Evolutionary conservation across 495 filamentous ascomycete genomes (phyloP).

Genomic region (Cetradonia linearis): DNA sequence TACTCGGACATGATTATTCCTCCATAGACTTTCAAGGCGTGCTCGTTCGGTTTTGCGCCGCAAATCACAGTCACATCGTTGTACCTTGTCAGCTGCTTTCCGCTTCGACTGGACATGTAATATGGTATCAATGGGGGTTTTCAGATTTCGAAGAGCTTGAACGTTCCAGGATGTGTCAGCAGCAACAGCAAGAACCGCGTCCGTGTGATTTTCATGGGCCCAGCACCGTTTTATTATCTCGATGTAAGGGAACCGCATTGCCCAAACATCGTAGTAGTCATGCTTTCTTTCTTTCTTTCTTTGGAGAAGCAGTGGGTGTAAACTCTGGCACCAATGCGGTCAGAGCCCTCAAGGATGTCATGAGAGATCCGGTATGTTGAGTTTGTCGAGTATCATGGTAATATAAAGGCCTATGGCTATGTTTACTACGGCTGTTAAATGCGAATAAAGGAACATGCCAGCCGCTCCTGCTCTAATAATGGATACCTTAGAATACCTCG

Average conservation of each 20-base stretch:
- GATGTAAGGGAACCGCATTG: constrained; percentile 29
- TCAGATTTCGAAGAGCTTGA: not conserved
- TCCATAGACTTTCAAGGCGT: constrained; percentile 6
- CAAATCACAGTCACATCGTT: constrained; percentile 10
- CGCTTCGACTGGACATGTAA: not conserved
- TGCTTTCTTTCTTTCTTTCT: constrained; percentile 21
- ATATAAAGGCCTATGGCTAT: constrained; percentile 26
- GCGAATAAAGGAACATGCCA: not conserved
- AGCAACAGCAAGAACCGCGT: not conserved
- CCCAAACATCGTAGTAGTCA: constrained; percentile 31
- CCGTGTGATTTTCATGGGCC: constrained; percentile 17
- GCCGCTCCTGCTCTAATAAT: constrained; percentile 8
- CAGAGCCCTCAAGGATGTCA: constrained; percentile 29
- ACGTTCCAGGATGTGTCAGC: not conserved
- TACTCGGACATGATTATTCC: constrained; percentile 8
- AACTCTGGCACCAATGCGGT: constrained; percentile 25
- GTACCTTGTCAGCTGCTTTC: constrained; percentile 7
- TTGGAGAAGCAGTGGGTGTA: constrained; percentile 28
- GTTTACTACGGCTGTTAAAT: not conserved
- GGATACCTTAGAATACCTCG: not conserved
- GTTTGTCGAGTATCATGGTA: constrained; percentile 31
- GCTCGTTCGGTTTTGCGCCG: not conserved
- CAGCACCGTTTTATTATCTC: constrained; percentile 16
- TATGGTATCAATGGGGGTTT: not conserved
- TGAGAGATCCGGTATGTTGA: constrained; percentile 21